A percentile compares a stretch with the other conserved stretches of the same genome.
phyloP scores from a whole-genome alignment of 208 protist genomes.

The Sergeia podlipaevii region DNA sequence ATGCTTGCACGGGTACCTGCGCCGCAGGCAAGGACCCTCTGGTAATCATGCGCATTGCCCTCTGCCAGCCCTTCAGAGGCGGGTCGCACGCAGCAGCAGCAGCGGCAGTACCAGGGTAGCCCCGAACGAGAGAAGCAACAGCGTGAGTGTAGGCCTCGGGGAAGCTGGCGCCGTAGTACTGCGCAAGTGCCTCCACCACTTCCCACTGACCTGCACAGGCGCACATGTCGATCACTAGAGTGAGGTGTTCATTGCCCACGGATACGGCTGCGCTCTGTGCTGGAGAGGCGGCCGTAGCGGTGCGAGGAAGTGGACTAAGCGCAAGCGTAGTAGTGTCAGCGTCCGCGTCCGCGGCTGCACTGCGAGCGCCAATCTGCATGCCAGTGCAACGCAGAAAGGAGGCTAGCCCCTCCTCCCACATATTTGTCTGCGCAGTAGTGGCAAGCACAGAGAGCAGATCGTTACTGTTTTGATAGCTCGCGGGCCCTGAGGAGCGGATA shows the following conservation, averaged over 20 bases:
- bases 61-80: slow-evolving; percentile 7
- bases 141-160: slow-evolving; percentile 30
- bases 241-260: slow-evolving; percentile 39
- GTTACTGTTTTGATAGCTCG: slow-evolving; percentile 53
- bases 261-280: not conserved
- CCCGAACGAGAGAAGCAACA: slow-evolving; percentile 7
- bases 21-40: slow-evolving; percentile 24
- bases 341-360: not conserved
- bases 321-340: not conserved
- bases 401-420: slow-evolving; percentile 68
- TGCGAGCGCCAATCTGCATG: not conserved
- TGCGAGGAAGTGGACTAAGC: not conserved
- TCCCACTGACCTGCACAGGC: slow-evolving; percentile 42
- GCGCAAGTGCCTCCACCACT: slow-evolving; percentile 35
- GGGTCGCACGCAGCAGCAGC: not conserved
- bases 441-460: slow-evolving; percentile 70
- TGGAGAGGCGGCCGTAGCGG: not conserved
- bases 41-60: slow-evolving; percentile 37
- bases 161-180: slow-evolving; percentile 32
- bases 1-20: slow-evolving; percentile 66
- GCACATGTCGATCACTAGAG: slow-evolving; percentile 49
- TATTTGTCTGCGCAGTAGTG: slow-evolving; percentile 38
- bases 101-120: not conserved
- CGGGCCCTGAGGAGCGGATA: slow-evolving; percentile 16
- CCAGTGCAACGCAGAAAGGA: slow-evolving; percentile 51